Conservation (phyloP, 495 filamentous ascomycete species). For the Lasiosphaeriaceae sp. region DNA sequence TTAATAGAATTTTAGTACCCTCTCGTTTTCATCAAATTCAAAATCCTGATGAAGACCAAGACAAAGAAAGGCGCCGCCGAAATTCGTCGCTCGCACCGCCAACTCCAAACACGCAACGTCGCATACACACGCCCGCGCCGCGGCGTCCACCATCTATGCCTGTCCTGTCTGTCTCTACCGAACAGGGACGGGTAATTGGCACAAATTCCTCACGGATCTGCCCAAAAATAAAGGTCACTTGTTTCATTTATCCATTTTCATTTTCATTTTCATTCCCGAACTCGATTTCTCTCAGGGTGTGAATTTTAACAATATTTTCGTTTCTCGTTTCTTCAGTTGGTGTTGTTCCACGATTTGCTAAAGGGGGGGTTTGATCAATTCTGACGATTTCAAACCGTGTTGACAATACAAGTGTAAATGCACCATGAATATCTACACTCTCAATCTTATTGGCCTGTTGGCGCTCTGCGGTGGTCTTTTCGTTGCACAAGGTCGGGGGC, state of each 20-base stretch:
- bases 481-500: neutral
- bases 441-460: conserved; percentile 23
- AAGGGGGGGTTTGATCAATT: no score
- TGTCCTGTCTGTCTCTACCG: neutral
- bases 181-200: no score
- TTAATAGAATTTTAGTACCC: no score
- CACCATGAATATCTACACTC: conserved; percentile 24
- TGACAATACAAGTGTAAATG: neutral
- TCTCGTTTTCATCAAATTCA: no score
- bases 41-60: no score
- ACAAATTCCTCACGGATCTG: no score
- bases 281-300: no score
- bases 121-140: neutral
- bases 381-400: no score
- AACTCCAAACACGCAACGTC: conserved; percentile 3
- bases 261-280: neutral
- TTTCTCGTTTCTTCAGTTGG: no score
- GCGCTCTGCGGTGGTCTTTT: conserved; percentile 24
- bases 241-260: neutral
- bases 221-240: conserved; percentile 12
- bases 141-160: neutral
- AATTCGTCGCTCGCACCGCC: neutral
- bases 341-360: no score
- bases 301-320: no score
- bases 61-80: no score